phyloP scores from a whole-genome alignment of 106 monocot genomes.

The Gastrodia elata region DNA sequence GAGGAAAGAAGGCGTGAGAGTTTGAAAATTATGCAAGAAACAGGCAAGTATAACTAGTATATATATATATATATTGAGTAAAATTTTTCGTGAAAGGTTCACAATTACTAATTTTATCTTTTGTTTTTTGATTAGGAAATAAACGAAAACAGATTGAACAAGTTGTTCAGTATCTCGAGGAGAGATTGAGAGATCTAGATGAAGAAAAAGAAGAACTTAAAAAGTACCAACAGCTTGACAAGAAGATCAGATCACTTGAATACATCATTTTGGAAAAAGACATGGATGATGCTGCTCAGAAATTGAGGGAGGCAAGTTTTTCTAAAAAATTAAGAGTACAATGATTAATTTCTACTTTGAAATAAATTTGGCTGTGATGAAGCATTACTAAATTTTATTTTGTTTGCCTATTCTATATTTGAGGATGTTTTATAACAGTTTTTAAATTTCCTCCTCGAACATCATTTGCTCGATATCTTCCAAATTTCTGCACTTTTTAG shows the following conservation, averaged over 20 bases:
- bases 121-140: constrained; percentile 14
- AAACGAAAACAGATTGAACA: constrained; percentile 98
- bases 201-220: constrained; percentile 97
- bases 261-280: constrained; percentile 95
- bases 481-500: not conserved
- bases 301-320: constrained; percentile 52
- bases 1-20: constrained; percentile 94
- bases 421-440: not conserved
- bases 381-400: not conserved
- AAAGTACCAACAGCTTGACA: constrained; percentile 96
- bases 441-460: not conserved
- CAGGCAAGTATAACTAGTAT: constrained; percentile 40
- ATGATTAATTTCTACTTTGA: too few relatives aligned
- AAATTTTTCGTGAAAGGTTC: not conserved
- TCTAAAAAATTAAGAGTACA: not conserved
- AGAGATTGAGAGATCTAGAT: constrained; percentile 88
- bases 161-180: constrained; percentile 93
- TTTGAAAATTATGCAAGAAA: constrained; percentile 99
- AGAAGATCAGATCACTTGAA: constrained; percentile 79
- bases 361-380: not conserved
- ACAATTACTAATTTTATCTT: constrained; percentile 3
- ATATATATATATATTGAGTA: not conserved
- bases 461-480: not conserved
- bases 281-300: constrained; percentile 61
- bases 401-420: not conserved